These are phyloP conservation scores for Millerozyma miso DNA, from an alignment of 805 yeast genomes.

Conservation along the genomic window DNA sequence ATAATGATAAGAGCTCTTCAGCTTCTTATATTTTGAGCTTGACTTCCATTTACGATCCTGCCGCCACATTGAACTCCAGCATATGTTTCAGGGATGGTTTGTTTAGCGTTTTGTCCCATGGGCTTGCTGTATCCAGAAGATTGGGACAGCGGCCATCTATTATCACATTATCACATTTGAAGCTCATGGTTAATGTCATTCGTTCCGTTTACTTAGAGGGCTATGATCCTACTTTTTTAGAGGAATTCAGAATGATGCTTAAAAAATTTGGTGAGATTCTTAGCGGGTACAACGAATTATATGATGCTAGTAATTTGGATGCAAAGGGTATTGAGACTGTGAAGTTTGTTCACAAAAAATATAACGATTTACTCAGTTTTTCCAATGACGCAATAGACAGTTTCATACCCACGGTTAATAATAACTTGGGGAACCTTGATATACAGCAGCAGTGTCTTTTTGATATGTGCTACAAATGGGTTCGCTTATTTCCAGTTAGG, in stretches of 20 bases:
- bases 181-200: conserved; percentile 30
- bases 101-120: conserved; percentile 30
- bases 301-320: not conserved
- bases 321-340: conserved; percentile 7
- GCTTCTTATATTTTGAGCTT: conserved; percentile 34
- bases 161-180: conserved; percentile 28
- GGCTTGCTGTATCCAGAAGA: conserved; percentile 14
- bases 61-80: conserved; percentile 33
- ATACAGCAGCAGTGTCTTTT: conserved; percentile 31
- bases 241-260: conserved; percentile 24
- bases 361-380: conserved; percentile 20
- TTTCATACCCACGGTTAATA: conserved; percentile 24
- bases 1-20: conserved; percentile 27
- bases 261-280: conserved; percentile 18
- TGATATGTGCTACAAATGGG: conserved; percentile 34
- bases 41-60: conserved; percentile 42
- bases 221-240: conserved; percentile 27
- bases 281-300: not conserved
- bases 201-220: conserved; percentile 34
- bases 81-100: conserved; percentile 39
- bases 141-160: conserved; percentile 11
- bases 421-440: conserved; percentile 19
- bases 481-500: conserved; percentile 27
- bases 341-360: conserved; percentile 17
- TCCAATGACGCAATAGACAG: conserved; percentile 19